phyloP scores from a whole-genome alignment of 495 filamentous ascomycete genomes.

The Penicillium cosmopolitanum region DNA sequence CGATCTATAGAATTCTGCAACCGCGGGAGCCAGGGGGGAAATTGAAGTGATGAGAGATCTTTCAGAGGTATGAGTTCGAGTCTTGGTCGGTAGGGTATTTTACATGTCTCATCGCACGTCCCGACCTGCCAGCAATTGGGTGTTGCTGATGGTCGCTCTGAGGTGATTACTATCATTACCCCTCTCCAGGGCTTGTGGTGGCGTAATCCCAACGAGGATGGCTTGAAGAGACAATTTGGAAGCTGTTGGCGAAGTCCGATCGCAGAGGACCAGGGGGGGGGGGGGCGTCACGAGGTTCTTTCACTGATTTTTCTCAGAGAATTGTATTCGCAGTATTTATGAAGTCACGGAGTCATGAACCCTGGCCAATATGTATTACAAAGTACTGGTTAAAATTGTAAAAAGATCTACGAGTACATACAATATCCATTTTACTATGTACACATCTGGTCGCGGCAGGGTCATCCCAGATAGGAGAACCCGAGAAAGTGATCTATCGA shows the following conservation, averaged over 20 bases:
- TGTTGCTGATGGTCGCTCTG: background rate
- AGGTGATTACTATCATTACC: background rate
- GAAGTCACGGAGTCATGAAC: background rate
- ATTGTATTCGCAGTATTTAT: too few species aligned
- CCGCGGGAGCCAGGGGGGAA: background rate
- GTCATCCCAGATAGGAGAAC: slow-evolving; percentile 4
- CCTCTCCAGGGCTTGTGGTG: background rate
- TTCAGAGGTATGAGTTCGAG: too few species aligned
- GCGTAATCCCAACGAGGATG: background rate
- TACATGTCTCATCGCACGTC: too few species aligned
- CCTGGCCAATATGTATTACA: too few species aligned
- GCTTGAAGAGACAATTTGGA: background rate
- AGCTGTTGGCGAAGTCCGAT: slow-evolving; percentile 6
- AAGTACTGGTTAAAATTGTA: too few species aligned
- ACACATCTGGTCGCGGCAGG: background rate
- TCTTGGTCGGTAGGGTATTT: too few species aligned
- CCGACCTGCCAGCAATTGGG: too few species aligned
- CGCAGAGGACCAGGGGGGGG: background rate
- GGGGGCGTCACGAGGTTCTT: too few species aligned
- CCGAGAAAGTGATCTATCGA: slow-evolving; percentile 5
- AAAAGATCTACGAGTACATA: too few species aligned
- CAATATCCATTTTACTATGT: background rate
- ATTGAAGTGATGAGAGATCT: background rate
- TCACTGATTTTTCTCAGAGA: too few species aligned
- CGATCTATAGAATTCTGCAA: background rate